These are phyloP conservation scores for Potentilla sterilis DNA, from an alignment of 306 rosid species.

Conservation along the genomic window DNA sequence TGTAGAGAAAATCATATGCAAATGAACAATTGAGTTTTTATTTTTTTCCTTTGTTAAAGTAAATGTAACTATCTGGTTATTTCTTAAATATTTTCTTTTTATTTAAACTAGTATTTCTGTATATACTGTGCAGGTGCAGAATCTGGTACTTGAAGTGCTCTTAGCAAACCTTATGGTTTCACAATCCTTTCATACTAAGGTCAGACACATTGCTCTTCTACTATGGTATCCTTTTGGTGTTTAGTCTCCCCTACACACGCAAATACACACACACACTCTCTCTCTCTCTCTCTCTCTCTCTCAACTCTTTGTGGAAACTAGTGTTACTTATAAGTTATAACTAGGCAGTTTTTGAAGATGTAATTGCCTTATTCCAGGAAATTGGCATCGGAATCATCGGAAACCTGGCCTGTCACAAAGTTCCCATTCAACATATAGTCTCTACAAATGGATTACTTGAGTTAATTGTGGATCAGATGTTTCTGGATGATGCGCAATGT, in stretches of 20 bases:
- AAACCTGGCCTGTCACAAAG: slow-evolving; percentile 87
- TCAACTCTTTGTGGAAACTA: slow-evolving; percentile 3
- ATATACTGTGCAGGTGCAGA: slow-evolving; percentile 59
- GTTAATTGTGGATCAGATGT: slow-evolving; percentile 55
- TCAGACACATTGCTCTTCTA: slow-evolving; percentile 38
- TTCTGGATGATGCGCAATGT: slow-evolving; percentile 77
- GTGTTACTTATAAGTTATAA: slow-evolving; percentile 3
- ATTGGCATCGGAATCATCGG: slow-evolving; percentile 76
- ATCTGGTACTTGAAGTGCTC: slow-evolving; percentile 82
- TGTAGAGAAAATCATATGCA: background rate
- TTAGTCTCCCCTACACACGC: background rate
- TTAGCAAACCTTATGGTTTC: slow-evolving; percentile 61
- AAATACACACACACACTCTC: too few relatives aligned
- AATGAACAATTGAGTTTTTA: background rate
- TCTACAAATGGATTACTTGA: slow-evolving; percentile 57
- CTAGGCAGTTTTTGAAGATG: slow-evolving; percentile 10
- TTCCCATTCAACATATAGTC: slow-evolving; percentile 52
- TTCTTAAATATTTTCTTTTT: too few relatives aligned
- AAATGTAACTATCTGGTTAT: background rate
- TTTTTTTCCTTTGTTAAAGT: background rate
- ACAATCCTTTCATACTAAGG: slow-evolving; percentile 62
- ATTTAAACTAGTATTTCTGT: background rate
- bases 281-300: background rate
- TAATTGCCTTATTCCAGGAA: slow-evolving; percentile 57
- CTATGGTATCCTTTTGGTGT: slow-evolving; percentile 7